phyloP scores from a whole-genome alignment of 371 early-diverging fungal genomes.

The Haplosporangium sp. region DNA sequence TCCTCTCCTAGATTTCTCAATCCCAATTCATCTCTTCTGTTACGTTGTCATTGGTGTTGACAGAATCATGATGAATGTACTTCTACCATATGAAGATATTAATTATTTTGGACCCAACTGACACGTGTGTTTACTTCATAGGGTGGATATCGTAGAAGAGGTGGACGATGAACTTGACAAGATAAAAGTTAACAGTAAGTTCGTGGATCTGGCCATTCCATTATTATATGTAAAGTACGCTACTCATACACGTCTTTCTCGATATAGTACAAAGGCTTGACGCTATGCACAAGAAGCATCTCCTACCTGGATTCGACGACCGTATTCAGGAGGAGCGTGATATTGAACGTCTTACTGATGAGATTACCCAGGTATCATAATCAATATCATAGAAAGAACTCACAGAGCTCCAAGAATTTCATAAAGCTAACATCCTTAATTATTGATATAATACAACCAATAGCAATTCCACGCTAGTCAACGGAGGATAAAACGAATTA shows the following conservation, averaged over 20 bases:
- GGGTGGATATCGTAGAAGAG: conserved; percentile 92
- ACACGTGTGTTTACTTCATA: conserved; percentile 42
- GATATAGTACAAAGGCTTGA: conserved; percentile 84
- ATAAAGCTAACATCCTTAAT: background rate
- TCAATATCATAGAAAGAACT: background rate
- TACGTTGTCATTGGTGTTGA: background rate
- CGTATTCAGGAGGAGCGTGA: conserved; percentile 84
- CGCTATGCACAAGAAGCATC: conserved; percentile 87
- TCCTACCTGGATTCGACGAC: conserved; percentile 96
- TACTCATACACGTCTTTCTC: background rate
- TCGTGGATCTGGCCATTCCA: background rate
- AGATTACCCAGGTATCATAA: conserved; percentile 75
- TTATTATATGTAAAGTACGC: background rate
- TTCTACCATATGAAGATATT: background rate
- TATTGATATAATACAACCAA: background rate
- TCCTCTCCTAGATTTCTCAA: background rate
- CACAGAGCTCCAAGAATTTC: too few relatives aligned
- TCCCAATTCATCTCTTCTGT: too few relatives aligned
- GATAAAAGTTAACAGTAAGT: conserved; percentile 75
- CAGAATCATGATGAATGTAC: background rate
- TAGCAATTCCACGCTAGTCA: conserved; percentile 91
- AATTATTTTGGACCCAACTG: background rate
- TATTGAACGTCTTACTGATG: conserved; percentile 84
- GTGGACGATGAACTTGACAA: conserved; percentile 69
- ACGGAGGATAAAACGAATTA: conserved; percentile 81